These are phyloP conservation scores for Pisolithus albus DNA, from an alignment of 768 basidiomycete genomes.

Conservation along the genomic window DNA sequence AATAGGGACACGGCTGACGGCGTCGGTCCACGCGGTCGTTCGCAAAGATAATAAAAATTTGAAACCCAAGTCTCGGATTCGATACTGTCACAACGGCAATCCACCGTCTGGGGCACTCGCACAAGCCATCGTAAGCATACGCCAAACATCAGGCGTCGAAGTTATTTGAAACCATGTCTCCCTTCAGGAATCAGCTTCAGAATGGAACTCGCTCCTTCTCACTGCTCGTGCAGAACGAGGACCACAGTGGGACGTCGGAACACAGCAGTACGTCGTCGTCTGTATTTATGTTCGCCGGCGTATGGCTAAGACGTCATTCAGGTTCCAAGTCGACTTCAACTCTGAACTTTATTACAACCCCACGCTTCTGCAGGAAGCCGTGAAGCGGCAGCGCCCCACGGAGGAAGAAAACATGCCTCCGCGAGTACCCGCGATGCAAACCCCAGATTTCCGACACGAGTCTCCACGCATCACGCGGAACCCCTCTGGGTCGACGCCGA, in stretches of 20 bases:
- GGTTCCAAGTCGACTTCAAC: conserved; percentile 69
- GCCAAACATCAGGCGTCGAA: not conserved
- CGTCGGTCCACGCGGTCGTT: conserved; percentile 52
- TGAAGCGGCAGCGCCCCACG: conserved; percentile 31
- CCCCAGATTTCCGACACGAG: conserved; percentile 28
- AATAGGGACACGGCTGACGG: conserved; percentile 55
- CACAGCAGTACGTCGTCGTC: conserved; percentile 60
- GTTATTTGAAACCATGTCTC: not conserved
- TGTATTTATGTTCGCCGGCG: not conserved
- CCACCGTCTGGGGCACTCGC: conserved; percentile 36
- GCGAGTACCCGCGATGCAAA: conserved; percentile 25
- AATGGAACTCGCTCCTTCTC: conserved; percentile 78
- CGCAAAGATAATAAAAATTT: conserved; percentile 48
- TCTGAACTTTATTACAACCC: conserved; percentile 73
- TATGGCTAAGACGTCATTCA: conserved; percentile 20
- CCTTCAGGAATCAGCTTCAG: conserved; percentile 66
- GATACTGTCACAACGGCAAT: conserved; percentile 56
- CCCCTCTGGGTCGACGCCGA: conserved; percentile 19
- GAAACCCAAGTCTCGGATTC: conserved; percentile 19
- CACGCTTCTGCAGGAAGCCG: conserved; percentile 47
- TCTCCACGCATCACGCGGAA: conserved; percentile 28
- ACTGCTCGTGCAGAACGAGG: conserved; percentile 77
- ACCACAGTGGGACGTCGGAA: conserved; percentile 84
- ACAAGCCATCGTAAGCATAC: conserved; percentile 53
- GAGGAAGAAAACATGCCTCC: conserved; percentile 23